phyloP scores from a whole-genome alignment of 176 grass and related monocot genomes.

The Puya raimondii region DNA sequence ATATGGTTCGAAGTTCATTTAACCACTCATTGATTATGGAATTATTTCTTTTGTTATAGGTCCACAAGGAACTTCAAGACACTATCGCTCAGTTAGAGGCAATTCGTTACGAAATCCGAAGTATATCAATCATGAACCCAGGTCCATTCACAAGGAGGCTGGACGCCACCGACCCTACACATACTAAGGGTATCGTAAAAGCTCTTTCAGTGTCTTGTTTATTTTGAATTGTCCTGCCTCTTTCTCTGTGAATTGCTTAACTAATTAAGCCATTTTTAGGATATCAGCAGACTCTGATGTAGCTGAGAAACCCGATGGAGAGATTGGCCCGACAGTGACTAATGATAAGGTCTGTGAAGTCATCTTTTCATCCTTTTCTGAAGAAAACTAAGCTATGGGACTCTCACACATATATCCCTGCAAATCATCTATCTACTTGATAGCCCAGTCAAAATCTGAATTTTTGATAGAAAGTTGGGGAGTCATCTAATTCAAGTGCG shows the following conservation, averaged over 20 bases:
- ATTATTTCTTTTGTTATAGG: slow-evolving; percentile 23
- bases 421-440: too few relatives aligned
- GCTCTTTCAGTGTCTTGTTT: neutral
- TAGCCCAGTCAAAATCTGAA: too few relatives aligned
- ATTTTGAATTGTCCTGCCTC: neutral
- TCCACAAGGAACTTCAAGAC: slow-evolving; percentile 89
- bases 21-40: neutral
- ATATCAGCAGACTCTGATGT: slow-evolving; percentile 11
- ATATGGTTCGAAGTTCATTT: too few relatives aligned
- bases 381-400: too few relatives aligned
- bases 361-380: slow-evolving; percentile 6
- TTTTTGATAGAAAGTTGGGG: too few relatives aligned
- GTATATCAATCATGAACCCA: slow-evolving; percentile 58
- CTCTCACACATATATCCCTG: too few relatives aligned
- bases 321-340: slow-evolving; percentile 2
- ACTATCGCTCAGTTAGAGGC: slow-evolving; percentile 71
- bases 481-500: too few relatives aligned
- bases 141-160: slow-evolving; percentile 35
- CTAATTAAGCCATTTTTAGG: slow-evolving; percentile 12
- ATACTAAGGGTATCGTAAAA: slow-evolving; percentile 13
- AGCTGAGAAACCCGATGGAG: slow-evolving; percentile 29
- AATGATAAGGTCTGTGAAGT: slow-evolving; percentile 32
- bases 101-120: slow-evolving; percentile 89
- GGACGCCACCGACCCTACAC: slow-evolving; percentile 20
- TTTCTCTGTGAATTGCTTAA: slow-evolving; percentile 13